Conservation (phyloP, 257 asterid species). For the Fraxinus cuspidata region DNA sequence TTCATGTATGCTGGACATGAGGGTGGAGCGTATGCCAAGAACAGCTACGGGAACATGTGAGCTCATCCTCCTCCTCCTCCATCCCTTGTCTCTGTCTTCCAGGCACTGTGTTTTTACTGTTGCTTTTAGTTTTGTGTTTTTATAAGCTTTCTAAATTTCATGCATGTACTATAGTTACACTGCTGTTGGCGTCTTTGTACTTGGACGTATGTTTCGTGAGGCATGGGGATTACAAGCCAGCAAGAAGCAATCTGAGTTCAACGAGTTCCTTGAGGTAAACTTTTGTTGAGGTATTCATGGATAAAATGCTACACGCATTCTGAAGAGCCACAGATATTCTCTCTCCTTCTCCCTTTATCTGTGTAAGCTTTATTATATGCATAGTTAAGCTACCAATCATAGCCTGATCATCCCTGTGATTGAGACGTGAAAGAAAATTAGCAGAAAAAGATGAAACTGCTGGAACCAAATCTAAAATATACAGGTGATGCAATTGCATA, state of each 20-base stretch:
- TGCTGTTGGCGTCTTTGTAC: conserved; percentile 98
- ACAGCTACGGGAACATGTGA: conserved; percentile 92
- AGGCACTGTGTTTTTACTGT: conserved; percentile 12
- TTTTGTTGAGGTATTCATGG: conserved; percentile 8
- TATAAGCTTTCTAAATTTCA: conserved; percentile 31
- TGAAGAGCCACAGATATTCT: background rate
- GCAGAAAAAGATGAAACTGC: background rate
- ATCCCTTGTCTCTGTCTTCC: background rate
- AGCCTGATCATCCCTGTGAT: background rate
- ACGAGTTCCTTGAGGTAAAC: conserved; percentile 84
- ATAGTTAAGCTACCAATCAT: background rate
- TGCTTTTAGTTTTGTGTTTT: conserved; percentile 26
- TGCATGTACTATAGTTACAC: conserved; percentile 64
- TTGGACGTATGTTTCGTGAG: conserved; percentile 83
- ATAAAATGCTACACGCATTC: conserved; percentile 10
- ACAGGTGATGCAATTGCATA: background rate
- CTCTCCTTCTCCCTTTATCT: background rate
- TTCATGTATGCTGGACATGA: conserved; percentile 96
- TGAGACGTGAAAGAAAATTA: background rate
- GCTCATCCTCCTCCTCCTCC: no score
- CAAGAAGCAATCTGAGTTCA: conserved; percentile 91
- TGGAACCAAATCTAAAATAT: background rate
- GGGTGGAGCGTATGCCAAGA: conserved; percentile 99
- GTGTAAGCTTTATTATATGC: background rate
- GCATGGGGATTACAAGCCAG: conserved; percentile 90